These are phyloP conservation scores for Casuarina equisetifolia DNA, from an alignment of 306 rosid genomes.

Conservation along the genomic window DNA sequence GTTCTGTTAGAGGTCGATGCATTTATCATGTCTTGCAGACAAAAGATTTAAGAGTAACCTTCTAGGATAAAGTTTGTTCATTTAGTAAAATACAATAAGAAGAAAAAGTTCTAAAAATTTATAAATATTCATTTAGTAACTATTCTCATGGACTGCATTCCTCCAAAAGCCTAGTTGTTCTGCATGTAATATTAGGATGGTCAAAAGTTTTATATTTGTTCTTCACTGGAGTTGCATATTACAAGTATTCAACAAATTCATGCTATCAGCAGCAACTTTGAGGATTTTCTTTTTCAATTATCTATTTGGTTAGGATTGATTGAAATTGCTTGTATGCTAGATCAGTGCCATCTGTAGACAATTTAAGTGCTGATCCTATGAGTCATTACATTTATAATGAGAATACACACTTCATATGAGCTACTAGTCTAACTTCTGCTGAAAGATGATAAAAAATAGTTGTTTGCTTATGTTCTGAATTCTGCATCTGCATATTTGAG, in stretches of 20 bases:
- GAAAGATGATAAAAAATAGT: neutral
- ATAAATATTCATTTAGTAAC: neutral
- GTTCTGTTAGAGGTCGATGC: neutral
- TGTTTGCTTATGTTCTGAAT: neutral
- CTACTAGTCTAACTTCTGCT: neutral
- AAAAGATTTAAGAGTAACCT: neutral
- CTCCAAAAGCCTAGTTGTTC: neutral
- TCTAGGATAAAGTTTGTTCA: neutral
- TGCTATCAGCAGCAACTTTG: neutral
- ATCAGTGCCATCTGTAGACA: neutral
- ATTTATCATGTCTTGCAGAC: neutral
- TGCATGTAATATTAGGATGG: neutral
- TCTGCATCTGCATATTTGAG: neutral
- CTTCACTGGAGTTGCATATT: neutral
- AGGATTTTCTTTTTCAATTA: neutral
- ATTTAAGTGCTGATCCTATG: neutral
- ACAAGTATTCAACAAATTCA: neutral
- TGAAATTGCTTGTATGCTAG: neutral
- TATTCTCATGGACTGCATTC: neutral
- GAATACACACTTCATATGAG: neutral
- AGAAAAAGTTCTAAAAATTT: neutral
- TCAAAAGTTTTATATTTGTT: neutral
- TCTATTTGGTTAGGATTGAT: neutral
- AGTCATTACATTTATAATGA: neutral
- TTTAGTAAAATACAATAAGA: neutral